These are phyloP conservation scores for Letharia lupina DNA, from an alignment of 495 filamentous ascomycete genomes.

Conservation along the genomic window DNA sequence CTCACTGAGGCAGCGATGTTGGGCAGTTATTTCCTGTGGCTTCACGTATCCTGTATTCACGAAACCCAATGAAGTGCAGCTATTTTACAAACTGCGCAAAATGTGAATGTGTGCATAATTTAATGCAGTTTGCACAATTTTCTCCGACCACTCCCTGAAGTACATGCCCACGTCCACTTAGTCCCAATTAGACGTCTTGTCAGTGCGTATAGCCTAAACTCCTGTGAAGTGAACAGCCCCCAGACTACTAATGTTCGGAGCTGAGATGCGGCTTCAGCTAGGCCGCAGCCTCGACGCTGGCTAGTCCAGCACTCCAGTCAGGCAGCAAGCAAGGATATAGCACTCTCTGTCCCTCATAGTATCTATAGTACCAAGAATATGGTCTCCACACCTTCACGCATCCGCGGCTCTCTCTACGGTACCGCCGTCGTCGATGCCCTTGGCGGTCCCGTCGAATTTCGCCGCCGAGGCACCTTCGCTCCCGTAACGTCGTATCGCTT, in stretches of 20 bases:
- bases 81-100: no score
- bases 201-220: no score
- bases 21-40: not conserved
- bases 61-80: no score
- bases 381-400: conserved; percentile 24
- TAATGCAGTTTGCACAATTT: not conserved
- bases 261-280: not conserved
- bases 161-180: no score
- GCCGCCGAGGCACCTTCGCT: conserved; percentile 31
- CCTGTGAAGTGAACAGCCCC: not conserved
- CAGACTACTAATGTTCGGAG: not conserved
- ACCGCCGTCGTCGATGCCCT: conserved; percentile 42
- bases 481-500: conserved; percentile 29
- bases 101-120: not conserved
- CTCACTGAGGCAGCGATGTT: not conserved
- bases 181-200: no score
- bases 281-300: not conserved
- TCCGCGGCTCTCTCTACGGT: conserved; percentile 37
- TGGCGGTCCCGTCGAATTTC: conserved; percentile 41
- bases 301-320: not conserved
- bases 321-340: not conserved
- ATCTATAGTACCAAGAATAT: not conserved
- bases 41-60: not conserved
- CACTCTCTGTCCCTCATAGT: not conserved
- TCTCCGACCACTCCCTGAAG: not conserved